Evolutionary conservation across 306 rosid genomes (phyloP).

Genomic region (Castanea crenata): DNA sequence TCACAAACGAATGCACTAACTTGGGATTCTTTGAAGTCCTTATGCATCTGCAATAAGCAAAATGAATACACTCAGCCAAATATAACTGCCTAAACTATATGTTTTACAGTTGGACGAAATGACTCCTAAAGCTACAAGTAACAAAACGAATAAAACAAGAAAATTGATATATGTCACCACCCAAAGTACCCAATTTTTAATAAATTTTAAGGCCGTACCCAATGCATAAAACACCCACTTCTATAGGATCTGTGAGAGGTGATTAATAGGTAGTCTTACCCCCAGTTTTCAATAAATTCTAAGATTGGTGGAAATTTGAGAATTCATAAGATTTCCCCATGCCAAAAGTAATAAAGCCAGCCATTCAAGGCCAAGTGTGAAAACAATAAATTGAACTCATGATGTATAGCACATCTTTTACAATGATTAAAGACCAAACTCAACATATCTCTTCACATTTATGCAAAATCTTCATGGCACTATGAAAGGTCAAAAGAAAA

Average conservation of each 20-base stretch:
- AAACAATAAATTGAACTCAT: too few species aligned
- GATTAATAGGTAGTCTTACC: too few species aligned
- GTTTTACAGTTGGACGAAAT: neutral
- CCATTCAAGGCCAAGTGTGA: too few species aligned
- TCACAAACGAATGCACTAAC: conserved; percentile 82
- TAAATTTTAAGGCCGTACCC: neutral
- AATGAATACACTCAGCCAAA: conserved; percentile 12
- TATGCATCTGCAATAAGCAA: conserved; percentile 55
- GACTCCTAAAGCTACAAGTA: neutral
- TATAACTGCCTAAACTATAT: neutral
- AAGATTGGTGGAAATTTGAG: too few species aligned
- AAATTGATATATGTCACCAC: neutral
- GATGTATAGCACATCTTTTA: too few species aligned
- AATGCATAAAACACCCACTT: too few species aligned
- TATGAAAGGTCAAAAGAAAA: neutral
- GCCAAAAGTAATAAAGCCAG: too few species aligned
- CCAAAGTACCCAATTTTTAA: neutral
- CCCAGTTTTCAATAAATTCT: neutral
- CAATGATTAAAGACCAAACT: neutral
- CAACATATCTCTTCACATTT: neutral
- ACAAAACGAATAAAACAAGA: neutral
- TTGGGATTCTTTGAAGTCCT: conserved; percentile 66
- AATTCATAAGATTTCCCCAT: too few species aligned
- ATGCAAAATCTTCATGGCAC: neutral
- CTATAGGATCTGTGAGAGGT: too few species aligned